phyloP scores from a whole-genome alignment of 345 rosid species.

The Melaleuca alternifolia region DNA sequence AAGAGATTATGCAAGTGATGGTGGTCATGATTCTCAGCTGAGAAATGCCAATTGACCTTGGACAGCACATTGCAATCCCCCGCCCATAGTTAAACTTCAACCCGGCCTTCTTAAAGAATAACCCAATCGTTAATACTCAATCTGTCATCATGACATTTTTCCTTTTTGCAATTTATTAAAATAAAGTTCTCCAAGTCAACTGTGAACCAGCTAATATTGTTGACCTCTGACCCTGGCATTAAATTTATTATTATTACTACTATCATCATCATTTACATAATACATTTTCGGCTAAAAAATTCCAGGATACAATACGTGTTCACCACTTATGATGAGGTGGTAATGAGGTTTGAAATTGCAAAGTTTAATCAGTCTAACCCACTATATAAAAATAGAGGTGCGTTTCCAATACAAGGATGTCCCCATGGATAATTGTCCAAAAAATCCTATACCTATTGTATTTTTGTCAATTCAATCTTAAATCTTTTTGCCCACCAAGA shows the following conservation, averaged over 20 bases:
- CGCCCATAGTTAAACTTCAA: not conserved
- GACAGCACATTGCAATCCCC: not conserved
- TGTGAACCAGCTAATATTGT: not conserved
- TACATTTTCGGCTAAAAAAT: no score
- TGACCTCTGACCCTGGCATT: not conserved
- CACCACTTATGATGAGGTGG: not conserved
- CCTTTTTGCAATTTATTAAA: not conserved
- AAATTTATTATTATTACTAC: not conserved
- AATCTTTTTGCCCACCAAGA: no score
- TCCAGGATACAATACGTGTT: not conserved
- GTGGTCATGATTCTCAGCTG: not conserved
- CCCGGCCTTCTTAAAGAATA: not conserved
- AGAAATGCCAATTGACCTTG: not conserved
- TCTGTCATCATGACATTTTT: not conserved
- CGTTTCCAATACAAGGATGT: not conserved
- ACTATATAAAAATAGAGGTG: not conserved
- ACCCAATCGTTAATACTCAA: not conserved
- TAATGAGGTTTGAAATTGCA: not conserved
- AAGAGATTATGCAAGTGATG: not conserved
- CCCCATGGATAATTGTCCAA: no score
- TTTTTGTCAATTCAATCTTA: no score
- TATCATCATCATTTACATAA: not conserved
- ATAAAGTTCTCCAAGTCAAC: not conserved
- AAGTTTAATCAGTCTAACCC: not conserved
- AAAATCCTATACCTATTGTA: no score